A percentile compares a stretch with the other conserved stretches of the same genome.
phyloP scores from a whole-genome alignment of 352 stramenopile species.

The Peronospora farinosa region DNA sequence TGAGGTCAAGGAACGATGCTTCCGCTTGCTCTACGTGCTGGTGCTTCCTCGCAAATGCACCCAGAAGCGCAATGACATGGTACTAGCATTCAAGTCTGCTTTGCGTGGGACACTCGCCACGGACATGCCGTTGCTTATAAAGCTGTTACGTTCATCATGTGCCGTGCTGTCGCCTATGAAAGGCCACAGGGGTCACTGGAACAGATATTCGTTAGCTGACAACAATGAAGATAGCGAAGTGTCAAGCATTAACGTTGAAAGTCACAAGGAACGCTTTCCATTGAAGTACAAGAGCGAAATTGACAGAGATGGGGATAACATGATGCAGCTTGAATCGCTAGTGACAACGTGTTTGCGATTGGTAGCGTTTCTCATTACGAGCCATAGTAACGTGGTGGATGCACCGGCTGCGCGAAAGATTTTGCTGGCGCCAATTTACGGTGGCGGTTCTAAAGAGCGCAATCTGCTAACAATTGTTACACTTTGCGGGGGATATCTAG shows the following conservation, averaged over 20 bases:
- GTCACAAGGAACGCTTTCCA: constrained; percentile 18
- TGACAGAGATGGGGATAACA: constrained; percentile 6
- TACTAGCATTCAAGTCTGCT: constrained; percentile 39
- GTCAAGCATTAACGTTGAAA: constrained; percentile 1
- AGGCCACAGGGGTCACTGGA: constrained; percentile 19
- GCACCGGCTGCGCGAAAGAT: constrained; percentile 21
- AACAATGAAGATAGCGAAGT: constrained; percentile 1
- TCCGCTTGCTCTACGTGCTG: constrained; percentile 46
- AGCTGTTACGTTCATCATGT: constrained; percentile 43
- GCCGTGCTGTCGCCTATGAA: constrained; percentile 24
- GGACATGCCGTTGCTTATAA: constrained; percentile 53
- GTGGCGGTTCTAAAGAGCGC: constrained; percentile 28
- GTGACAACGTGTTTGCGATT: constrained; percentile 44
- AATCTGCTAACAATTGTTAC: constrained; percentile 46
- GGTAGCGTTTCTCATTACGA: constrained; percentile 34
- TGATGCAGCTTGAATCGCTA: constrained; percentile 34
- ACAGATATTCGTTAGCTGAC: constrained; percentile 12
- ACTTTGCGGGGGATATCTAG: constrained; percentile 48
- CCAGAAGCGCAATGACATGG: constrained; percentile 32
- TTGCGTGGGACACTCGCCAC: constrained; percentile 43
- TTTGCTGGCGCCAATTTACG: constrained; percentile 44
- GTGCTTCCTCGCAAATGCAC: constrained; percentile 36
- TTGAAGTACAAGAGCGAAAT: constrained; percentile 34
- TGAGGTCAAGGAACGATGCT: constrained; percentile 44
- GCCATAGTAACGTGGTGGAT: constrained; percentile 3